Conservation (phyloP, 2,329 filamentous ascomycete genomes). For the Fusarium nodosum region DNA sequence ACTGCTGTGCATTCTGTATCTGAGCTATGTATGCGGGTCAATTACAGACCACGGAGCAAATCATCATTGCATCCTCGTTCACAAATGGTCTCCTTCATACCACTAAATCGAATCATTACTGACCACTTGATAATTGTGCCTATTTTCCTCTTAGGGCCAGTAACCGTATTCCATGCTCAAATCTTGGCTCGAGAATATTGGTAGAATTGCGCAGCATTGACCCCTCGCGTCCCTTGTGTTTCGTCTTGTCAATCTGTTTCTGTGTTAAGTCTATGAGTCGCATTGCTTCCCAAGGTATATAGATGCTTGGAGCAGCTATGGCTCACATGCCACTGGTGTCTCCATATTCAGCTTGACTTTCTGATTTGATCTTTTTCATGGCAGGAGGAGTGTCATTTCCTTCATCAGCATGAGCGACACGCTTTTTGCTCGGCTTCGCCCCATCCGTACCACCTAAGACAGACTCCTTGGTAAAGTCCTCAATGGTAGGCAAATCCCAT, state of each 20-base stretch:
- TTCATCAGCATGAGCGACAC: not conserved
- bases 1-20: not conserved
- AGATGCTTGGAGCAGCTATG: conserved; percentile 8
- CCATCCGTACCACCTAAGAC: conserved; percentile 10
- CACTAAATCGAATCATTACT: not conserved
- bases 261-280: conserved; percentile 1
- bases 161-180: not conserved
- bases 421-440: conserved; percentile 3
- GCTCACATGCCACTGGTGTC: not conserved
- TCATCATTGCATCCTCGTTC: not conserved
- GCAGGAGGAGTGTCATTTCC: conserved; percentile 1
- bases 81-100: conserved; percentile 14
- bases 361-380: conserved; percentile 36
- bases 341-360: conserved; percentile 4
- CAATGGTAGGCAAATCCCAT: conserved; percentile 45
- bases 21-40: conserved; percentile 3
- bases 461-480: conserved; percentile 46
- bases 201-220: not conserved
- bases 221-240: not conserved
- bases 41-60: conserved; percentile 18
- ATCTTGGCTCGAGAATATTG: not conserved
- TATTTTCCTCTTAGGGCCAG: not conserved
- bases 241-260: not conserved
- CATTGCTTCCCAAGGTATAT: conserved; percentile 20
- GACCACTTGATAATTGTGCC: not conserved